These are phyloP conservation scores for Dionaea muscipula DNA, from an alignment of 179 eudicot genomes.

Conservation along the genomic window DNA sequence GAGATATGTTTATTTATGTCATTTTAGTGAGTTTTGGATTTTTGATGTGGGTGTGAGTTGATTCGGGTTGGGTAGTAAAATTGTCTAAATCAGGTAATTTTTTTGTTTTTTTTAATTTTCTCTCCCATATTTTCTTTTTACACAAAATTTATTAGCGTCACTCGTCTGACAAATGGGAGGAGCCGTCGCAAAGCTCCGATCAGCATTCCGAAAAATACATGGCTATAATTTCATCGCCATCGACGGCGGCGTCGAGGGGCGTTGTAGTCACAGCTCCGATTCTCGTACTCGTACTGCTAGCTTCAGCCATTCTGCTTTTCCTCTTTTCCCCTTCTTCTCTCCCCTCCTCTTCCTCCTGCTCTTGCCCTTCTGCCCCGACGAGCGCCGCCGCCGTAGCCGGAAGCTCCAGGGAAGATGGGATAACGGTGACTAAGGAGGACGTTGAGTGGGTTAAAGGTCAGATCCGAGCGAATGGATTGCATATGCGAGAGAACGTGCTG, in stretches of 20 bases:
- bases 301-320: constrained; percentile 46
- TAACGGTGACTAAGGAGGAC: constrained; percentile 51
- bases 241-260: constrained; percentile 35
- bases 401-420: constrained; percentile 17
- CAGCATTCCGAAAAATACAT: constrained; percentile 2
- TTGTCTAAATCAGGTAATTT: too few relatives aligned
- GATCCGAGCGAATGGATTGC: constrained; percentile 68
- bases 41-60: too few relatives aligned
- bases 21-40: too few relatives aligned
- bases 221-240: constrained; percentile 19
- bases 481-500: constrained; percentile 69
- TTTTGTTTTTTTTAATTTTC: too few relatives aligned
- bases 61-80: too few relatives aligned
- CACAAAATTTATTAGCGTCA: too few relatives aligned
- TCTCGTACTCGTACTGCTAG: constrained; percentile 34
- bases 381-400: neutral
- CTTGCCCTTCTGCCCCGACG: constrained; percentile 22
- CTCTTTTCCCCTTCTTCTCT: constrained; percentile 41
- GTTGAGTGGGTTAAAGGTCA: constrained; percentile 57
- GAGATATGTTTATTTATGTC: too few relatives aligned
- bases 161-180: too few relatives aligned
- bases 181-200: too few relatives aligned
- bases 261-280: constrained; percentile 54
- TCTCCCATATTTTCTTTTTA: too few relatives aligned
- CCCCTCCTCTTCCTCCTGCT: constrained; percentile 29